Conservation (phyloP, 1,284 basidiomycete species). For the Sparassis latifolia region DNA sequence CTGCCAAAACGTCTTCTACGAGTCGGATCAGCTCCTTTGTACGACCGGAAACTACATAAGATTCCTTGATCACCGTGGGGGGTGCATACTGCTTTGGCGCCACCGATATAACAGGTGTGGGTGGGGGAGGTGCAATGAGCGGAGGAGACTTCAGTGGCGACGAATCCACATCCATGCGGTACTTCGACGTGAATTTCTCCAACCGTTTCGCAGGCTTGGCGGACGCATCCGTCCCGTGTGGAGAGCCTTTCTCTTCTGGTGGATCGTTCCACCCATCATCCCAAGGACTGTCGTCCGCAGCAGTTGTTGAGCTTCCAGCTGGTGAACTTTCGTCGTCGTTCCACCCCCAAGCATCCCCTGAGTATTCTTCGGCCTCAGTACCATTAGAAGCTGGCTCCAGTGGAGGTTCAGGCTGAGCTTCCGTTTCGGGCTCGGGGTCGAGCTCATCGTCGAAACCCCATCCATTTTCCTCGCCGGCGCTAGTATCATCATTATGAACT, state of each 20-base stretch:
- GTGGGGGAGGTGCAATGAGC: conserved; percentile 17
- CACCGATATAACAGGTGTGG: conserved; percentile 14
- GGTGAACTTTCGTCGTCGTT: conserved; percentile 38
- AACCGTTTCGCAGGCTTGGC: conserved; percentile 49
- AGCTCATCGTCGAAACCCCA: conserved; percentile 57
- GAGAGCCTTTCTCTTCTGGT: conserved; percentile 20
- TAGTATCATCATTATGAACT: conserved; percentile 7
- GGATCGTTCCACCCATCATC: conserved; percentile 62
- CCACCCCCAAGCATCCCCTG: conserved; percentile 64
- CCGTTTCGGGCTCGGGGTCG: conserved; percentile 18
- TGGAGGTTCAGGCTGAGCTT: conserved; percentile 7
- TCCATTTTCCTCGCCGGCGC: conserved; percentile 30
- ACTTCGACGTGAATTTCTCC: conserved; percentile 50
- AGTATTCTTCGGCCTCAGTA: conserved; percentile 24
- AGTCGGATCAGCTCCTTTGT: conserved; percentile 51
- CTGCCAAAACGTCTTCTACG: conserved; percentile 51
- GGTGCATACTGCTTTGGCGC: not conserved
- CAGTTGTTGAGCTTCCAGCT: conserved; percentile 14
- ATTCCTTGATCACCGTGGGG: conserved; percentile 33
- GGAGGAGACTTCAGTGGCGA: conserved; percentile 17
- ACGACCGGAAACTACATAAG: conserved; percentile 51
- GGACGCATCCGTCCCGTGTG: conserved; percentile 23
- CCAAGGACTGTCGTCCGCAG: conserved; percentile 31
- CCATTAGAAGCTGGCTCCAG: not conserved
- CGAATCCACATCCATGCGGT: conserved; percentile 26